Percentiles rank a stretch among this genome's conserved stretches.
These are phyloP conservation scores for Penicillium sp. DNA, from an alignment of 2,329 filamentous ascomycete genomes.

Conservation along the genomic window DNA sequence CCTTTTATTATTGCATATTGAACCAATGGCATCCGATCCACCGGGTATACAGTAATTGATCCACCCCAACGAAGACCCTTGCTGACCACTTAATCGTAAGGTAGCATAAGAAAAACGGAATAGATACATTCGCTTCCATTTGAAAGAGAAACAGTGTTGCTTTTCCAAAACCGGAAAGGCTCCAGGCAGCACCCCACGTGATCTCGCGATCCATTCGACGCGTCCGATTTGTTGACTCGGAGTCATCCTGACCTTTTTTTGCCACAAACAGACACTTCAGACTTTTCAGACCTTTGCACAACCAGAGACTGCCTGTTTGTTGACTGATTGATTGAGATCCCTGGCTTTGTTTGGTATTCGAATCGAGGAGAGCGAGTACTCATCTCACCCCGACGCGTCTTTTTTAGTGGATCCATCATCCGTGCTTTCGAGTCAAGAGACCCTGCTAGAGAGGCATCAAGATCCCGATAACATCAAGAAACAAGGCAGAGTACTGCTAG, in stretches of 20 bases:
- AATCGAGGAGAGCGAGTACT: neutral
- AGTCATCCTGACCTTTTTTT: slow-evolving; percentile 22
- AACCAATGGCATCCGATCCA: neutral
- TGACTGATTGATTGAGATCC: neutral
- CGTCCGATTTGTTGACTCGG: slow-evolving; percentile 26
- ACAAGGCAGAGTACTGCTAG: slow-evolving; percentile 45
- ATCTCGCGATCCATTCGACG: slow-evolving; percentile 39
- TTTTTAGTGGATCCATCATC: neutral
- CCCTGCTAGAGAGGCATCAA: neutral
- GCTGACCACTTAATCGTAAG: neutral
- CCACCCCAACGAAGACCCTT: neutral
- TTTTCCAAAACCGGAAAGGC: slow-evolving; percentile 11
- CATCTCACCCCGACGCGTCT: slow-evolving; percentile 2
- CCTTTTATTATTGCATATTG: neutral
- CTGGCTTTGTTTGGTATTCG: no score
- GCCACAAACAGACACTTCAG: slow-evolving; percentile 18
- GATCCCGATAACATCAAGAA: no score
- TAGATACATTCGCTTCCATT: neutral
- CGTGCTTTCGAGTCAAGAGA: neutral
- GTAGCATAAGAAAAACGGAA: neutral
- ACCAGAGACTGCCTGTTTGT: neutral
- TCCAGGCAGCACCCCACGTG: slow-evolving; percentile 31
- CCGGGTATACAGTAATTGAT: neutral
- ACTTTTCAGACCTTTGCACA: neutral
- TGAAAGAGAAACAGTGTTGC: neutral